Evolutionary conservation across 164 flowering plant species (phyloP).

Genomic region (Magnolia changhungtana): DNA sequence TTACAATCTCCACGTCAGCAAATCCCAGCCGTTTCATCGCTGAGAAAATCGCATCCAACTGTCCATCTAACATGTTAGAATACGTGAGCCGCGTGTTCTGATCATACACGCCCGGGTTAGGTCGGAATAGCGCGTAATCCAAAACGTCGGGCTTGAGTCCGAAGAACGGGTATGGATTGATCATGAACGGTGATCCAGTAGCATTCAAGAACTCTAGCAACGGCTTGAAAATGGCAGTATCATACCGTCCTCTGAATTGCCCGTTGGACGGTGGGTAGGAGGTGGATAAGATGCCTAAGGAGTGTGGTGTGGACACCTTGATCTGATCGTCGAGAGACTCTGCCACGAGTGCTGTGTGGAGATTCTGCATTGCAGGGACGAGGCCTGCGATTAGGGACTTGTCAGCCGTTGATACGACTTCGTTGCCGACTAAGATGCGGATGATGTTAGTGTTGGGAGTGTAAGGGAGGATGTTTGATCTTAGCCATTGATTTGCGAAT

Average conservation of each 20-base stretch:
- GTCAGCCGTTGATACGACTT: conserved; percentile 57
- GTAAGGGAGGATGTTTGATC: conserved; percentile 42
- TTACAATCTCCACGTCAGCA: conserved; percentile 57
- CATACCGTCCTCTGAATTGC: conserved; percentile 66
- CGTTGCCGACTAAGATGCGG: conserved; percentile 75
- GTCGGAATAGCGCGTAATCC: conserved; percentile 64
- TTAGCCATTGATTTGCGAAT: conserved; percentile 62
- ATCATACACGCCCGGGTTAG: conserved; percentile 55
- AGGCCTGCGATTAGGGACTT: conserved; percentile 43
- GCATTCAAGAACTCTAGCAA: conserved; percentile 55
- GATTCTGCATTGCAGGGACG: conserved; percentile 74
- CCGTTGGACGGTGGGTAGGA: conserved; percentile 79
- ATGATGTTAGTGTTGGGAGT: conserved; percentile 54
- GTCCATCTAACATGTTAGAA: conserved; percentile 79
- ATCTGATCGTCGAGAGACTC: conserved; percentile 45
- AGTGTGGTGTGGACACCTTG: conserved; percentile 78
- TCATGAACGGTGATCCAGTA: conserved; percentile 66
- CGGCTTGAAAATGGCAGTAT: conserved; percentile 52
- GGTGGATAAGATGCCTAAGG: conserved; percentile 58
- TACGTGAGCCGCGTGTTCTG: conserved; percentile 39
- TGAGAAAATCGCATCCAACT: conserved; percentile 61
- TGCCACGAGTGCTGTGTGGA: conserved; percentile 55
- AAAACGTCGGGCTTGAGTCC: conserved; percentile 50
- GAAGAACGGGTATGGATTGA: conserved; percentile 78
- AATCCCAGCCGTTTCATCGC: conserved; percentile 57